Conservation (phyloP, 768 basidiomycete species). For the Serpula lacrymans region DNA sequence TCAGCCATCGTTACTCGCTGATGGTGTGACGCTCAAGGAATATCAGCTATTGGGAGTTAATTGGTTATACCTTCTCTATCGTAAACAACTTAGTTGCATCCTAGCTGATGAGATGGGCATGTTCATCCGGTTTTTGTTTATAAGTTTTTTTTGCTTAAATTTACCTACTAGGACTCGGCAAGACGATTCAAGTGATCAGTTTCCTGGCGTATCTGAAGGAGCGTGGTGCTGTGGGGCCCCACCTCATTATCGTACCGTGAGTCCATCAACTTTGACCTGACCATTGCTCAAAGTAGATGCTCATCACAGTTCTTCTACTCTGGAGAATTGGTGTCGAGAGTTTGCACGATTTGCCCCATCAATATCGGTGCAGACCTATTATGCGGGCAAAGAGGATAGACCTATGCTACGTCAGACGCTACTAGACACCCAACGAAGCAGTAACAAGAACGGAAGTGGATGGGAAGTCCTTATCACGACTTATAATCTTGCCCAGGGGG, state of each 20-base stretch:
- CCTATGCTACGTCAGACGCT: conserved; percentile 69
- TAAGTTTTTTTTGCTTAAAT: conserved; percentile 4
- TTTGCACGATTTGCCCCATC: conserved; percentile 87
- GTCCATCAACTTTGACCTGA: conserved; percentile 27
- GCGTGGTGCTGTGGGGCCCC: conserved; percentile 73
- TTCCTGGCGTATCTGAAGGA: conserved; percentile 91
- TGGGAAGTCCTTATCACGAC: conserved; percentile 97
- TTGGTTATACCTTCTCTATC: conserved; percentile 89
- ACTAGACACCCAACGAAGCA: conserved; percentile 50
- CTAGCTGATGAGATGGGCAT: conserved; percentile 99
- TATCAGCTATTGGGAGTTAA: conserved; percentile 98
- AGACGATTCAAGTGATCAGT: conserved; percentile 98
- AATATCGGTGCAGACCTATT: conserved; percentile 87
- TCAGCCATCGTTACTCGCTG: conserved; percentile 69
- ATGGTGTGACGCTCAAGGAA: conserved; percentile 81
- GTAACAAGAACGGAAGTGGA: conserved; percentile 48
- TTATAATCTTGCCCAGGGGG: conserved; percentile 90
- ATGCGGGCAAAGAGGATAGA: conserved; percentile 89
- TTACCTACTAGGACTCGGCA: conserved; percentile 79
- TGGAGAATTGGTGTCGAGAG: conserved; percentile 99
- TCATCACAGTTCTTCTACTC: conserved; percentile 74
- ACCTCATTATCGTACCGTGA: conserved; percentile 93
- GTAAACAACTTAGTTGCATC: conserved; percentile 82
- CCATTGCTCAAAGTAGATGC: conserved; percentile 3
- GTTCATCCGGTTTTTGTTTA: conserved; percentile 21